Conservation (phyloP, 352 stramenopile species). For the Globisporangium heterothallicum region DNA sequence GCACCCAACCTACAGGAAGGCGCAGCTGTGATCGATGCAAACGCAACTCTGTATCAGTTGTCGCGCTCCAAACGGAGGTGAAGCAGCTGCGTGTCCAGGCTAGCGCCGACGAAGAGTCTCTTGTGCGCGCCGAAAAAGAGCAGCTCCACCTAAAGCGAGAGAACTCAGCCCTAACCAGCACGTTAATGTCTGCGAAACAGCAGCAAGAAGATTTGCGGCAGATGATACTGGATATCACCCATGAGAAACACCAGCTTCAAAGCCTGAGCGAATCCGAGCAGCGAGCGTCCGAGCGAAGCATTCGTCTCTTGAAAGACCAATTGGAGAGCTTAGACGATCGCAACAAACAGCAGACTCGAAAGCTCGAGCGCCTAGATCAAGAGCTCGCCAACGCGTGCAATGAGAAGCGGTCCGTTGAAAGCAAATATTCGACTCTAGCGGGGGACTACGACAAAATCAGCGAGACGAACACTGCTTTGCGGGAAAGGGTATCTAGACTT, state of each 20-base stretch:
- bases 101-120: constrained; percentile 31
- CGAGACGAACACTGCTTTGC: constrained; percentile 4
- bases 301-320: constrained; percentile 30
- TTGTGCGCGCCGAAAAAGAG: constrained; percentile 40
- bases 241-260: constrained; percentile 52
- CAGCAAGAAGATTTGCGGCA: constrained; percentile 49
- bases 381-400: constrained; percentile 4
- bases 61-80: constrained; percentile 45
- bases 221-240: constrained; percentile 36
- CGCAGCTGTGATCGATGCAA: constrained; percentile 41
- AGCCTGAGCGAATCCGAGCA: constrained; percentile 31
- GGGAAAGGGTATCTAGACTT: background rate
- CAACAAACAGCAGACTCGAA: constrained; percentile 8
- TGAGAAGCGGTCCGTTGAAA: constrained; percentile 1
- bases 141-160: constrained; percentile 38
- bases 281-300: constrained; percentile 21
- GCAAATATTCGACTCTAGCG: background rate
- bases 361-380: constrained; percentile 12
- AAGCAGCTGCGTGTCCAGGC: constrained; percentile 40
- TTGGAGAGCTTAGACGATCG: constrained; percentile 24
- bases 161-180: constrained; percentile 32
- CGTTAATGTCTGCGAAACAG: constrained; percentile 41
- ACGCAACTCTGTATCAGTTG: constrained; percentile 20
- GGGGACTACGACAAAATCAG: constrained; percentile 4
- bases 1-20: constrained; percentile 16